These are phyloP conservation scores for Fusarium succisae DNA, from an alignment of 2,329 filamentous ascomycete species.

Conservation along the genomic window DNA sequence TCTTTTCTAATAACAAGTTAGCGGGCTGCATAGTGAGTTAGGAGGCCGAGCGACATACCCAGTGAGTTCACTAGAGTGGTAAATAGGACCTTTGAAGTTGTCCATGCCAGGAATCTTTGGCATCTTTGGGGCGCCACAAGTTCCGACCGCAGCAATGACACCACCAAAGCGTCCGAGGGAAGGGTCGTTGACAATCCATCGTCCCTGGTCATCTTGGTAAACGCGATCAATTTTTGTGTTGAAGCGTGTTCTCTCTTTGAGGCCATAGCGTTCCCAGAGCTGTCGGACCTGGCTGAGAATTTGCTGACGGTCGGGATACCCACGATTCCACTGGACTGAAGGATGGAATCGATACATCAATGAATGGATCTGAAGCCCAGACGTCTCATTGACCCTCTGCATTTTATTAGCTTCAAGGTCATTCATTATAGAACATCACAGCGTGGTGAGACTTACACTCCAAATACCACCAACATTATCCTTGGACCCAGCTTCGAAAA, in stretches of 20 bases:
- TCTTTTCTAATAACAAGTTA: conserved; percentile 60
- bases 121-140: conserved; percentile 81
- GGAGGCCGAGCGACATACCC: conserved; percentile 50
- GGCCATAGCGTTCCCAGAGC: conserved; percentile 79
- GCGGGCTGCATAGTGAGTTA: neutral
- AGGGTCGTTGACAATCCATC: conserved; percentile 81
- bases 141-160: conserved; percentile 80
- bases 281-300: conserved; percentile 77
- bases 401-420: neutral
- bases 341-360: conserved; percentile 91
- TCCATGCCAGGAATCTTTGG: conserved; percentile 76
- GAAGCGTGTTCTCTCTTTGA: conserved; percentile 77
- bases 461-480: conserved; percentile 81
- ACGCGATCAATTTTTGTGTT: conserved; percentile 74
- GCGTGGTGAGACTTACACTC: conserved; percentile 63
- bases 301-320: conserved; percentile 81
- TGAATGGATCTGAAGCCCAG: conserved; percentile 83
- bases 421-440: neutral
- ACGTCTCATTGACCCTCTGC: conserved; percentile 82
- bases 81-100: conserved; percentile 75
- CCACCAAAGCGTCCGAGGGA: conserved; percentile 80
- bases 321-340: conserved; percentile 75
- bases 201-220: conserved; percentile 72
- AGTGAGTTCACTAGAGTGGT: conserved; percentile 79
- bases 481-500: conserved; percentile 78